These are phyloP conservation scores for Omphalea diandra DNA, from an alignment of 441 rosid species.

Conservation along the genomic window DNA sequence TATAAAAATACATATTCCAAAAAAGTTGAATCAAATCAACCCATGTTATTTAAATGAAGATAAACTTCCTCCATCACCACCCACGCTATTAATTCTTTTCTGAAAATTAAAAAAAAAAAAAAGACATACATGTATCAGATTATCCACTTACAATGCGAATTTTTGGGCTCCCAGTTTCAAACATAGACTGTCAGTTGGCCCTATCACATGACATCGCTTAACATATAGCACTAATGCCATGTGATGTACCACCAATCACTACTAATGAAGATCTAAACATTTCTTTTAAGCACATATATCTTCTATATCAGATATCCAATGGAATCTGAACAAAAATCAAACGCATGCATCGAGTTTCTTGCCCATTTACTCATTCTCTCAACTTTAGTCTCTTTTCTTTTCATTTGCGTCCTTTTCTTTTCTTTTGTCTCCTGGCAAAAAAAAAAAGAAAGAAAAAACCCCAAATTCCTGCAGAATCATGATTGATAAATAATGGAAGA, in stretches of 20 bases:
- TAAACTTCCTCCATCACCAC: conserved; percentile 10
- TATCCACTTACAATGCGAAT: conserved; percentile 36
- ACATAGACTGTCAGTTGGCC: conserved; percentile 32
- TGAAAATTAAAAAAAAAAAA: conserved; percentile 28
- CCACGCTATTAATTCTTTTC: conserved; percentile 4
- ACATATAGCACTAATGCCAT: conserved; percentile 1
- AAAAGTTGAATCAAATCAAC: conserved; percentile 32
- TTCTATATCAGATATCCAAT: background rate
- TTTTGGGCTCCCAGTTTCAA: conserved; percentile 29
- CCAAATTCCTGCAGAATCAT: background rate
- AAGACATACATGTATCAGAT: conserved; percentile 22
- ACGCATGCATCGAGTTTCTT: conserved; percentile 18
- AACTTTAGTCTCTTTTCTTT: background rate
- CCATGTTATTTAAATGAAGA: conserved; percentile 18
- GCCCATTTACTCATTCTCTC: conserved; percentile 9
- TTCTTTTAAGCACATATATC: conserved; percentile 6
- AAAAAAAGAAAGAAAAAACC: background rate
- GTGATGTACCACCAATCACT: conserved; percentile 15
- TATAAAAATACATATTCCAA: conserved; percentile 16
- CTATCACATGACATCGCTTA: background rate
- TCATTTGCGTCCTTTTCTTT: background rate
- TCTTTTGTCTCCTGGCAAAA: no score
- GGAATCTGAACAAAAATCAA: conserved; percentile 18
- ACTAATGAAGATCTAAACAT: background rate
- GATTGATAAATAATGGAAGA: background rate